Evolutionary conservation across 495 filamentous ascomycete species (phyloP), one percentile per base, ranked within the genome.

Genomic region (Haplographium delicatum): DNA sequence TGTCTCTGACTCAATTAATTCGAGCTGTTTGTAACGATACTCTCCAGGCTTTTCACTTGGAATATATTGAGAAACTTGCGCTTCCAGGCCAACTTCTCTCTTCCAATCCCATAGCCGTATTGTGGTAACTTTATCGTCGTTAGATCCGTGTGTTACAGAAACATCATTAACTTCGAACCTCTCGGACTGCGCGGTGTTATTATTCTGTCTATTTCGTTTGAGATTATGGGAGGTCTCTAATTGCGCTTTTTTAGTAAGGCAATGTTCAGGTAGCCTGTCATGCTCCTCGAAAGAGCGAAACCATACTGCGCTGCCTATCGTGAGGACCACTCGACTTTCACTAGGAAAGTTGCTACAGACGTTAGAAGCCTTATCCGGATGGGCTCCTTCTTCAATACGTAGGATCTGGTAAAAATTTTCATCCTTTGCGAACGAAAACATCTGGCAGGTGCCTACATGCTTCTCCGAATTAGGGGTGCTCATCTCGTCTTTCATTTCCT

Each of bases 361-460:
- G 22, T 26, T 20, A n/a, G 5, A 4, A 20, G 23, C 15, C 7
- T 42, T 23, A 4, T 9, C 10, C 4, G 15, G 6, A 15, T 31
- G 6, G 33, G 34, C 26, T 6, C 28, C 28, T 33, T 52, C n/a
- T 44, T 51, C 20, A 44, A 59, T 44, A 16, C 52, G 39, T 16
- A 59, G 33, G 15, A 59, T 34, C 23, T 59, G 56, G 27, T 59
- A 55, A 25, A 59, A 49, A 1, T 51, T 38, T 23, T 37, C 52
- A 18, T 50, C 33, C 27, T 28, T 42, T 8, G 52, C 24, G 19
- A 47, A 54, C 8, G 56, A 55, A 16, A 59, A 44, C 11, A 48
- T 43, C 3, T 51, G 33, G 24, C 52, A 55, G 22, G 44, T 25
- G 5, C 31, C 31, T 18, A 26, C 45, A 24, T 37, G 5, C 41